Evolutionary conservation across 129 eudicot species (phyloP).

Genomic region (Saposhnikovia divaricata): DNA sequence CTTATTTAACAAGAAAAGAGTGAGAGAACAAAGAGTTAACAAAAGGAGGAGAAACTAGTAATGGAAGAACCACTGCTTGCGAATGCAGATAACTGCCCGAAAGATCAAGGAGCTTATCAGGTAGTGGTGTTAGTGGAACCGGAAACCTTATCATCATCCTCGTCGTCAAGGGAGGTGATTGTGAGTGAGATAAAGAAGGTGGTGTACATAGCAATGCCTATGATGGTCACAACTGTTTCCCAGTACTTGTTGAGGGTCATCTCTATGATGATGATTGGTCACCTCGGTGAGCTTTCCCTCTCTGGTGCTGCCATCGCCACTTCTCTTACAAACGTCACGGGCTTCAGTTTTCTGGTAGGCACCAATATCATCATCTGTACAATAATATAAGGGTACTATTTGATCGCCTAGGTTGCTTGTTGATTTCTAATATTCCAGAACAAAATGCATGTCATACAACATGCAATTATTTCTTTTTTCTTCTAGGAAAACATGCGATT

Average conservation of each 20-base stretch:
- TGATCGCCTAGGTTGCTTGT: too few species aligned
- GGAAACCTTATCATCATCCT: background rate
- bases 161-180: background rate
- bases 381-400: too few species aligned
- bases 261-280: slow-evolving; percentile 29
- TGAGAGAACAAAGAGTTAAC: too few species aligned
- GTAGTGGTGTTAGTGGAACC: too few species aligned
- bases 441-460: background rate
- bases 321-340: slow-evolving; percentile 31
- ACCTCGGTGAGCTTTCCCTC: slow-evolving; percentile 25
- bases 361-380: background rate
- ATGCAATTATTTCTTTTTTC: background rate
- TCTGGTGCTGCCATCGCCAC: slow-evolving; percentile 29
- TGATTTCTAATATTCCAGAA: background rate
- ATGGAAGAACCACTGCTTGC: background rate
- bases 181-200: slow-evolving; percentile 10
- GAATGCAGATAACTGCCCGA: background rate
- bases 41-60: background rate
- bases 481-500: too few species aligned
- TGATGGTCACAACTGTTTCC: slow-evolving; percentile 26
- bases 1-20: too few species aligned
- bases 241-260: slow-evolving; percentile 20
- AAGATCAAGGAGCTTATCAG: background rate
- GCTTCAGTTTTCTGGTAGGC: slow-evolving; percentile 12
- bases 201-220: slow-evolving; percentile 23